These are phyloP conservation scores for Eucalyptus sp. DNA, from an alignment of 345 rosid genomes.

Conservation along the genomic window DNA sequence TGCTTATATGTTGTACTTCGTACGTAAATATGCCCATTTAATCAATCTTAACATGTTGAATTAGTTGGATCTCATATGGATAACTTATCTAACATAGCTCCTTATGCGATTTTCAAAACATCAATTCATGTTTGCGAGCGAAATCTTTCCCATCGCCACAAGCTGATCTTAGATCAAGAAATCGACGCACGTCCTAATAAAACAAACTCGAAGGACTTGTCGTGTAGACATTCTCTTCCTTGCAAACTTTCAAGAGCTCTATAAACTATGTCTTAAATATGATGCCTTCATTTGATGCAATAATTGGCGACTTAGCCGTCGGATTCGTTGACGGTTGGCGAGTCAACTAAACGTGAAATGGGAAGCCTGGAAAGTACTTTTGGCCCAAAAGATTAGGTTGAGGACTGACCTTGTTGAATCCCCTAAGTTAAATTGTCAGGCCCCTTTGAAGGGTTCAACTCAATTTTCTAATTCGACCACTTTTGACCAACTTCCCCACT, in stretches of 20 bases:
- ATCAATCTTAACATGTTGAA: not conserved
- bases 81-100: not conserved
- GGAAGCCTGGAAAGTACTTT: not conserved
- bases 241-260: not conserved
- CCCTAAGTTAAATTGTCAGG: not conserved
- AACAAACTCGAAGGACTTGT: not conserved
- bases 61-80: fast-evolving
- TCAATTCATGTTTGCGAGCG: not conserved
- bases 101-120: too few species aligned
- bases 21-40: fast-evolving
- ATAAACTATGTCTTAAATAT: not conserved
- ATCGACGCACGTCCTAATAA: not conserved
- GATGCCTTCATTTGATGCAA: not conserved
- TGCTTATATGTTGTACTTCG: not conserved
- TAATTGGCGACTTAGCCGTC: not conserved
- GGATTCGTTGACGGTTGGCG: not conserved
- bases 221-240: not conserved
- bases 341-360: not conserved
- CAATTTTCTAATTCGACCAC: not conserved
- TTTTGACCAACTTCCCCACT: not conserved
- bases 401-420: not conserved
- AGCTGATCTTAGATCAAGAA: not conserved
- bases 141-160: not conserved
- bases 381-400: not conserved
- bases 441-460: not conserved